Evolutionary conservation across 805 yeast species (phyloP).

Genomic region (Kodamaea hsintzibuensis): DNA sequence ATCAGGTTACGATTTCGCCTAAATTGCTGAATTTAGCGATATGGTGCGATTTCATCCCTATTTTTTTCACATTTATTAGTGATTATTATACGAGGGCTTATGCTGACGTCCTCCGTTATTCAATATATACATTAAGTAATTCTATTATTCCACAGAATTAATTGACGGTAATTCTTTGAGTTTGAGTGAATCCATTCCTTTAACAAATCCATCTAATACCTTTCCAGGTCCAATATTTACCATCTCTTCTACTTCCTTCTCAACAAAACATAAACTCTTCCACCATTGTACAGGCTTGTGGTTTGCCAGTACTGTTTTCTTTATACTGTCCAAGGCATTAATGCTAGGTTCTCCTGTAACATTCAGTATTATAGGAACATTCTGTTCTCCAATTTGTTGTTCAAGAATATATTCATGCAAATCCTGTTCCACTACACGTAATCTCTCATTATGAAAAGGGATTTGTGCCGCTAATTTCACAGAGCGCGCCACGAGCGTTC

Average conservation of each 20-base stretch:
- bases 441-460: constrained; percentile 50
- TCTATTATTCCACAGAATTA: no score
- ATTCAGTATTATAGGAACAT: constrained; percentile 41
- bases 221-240: constrained; percentile 43
- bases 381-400: constrained; percentile 8
- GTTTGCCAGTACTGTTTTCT: constrained; percentile 39
- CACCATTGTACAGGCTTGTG: constrained; percentile 48
- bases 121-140: no score
- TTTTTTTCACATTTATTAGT: no score
- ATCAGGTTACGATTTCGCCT: no score
- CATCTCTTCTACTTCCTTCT: constrained; percentile 18
- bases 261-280: constrained; percentile 27
- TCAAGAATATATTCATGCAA: constrained; percentile 24
- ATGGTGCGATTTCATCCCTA: no score
- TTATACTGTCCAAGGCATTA: constrained; percentile 24
- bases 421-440: constrained; percentile 38
- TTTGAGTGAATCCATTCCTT: neutral
- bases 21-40: no score
- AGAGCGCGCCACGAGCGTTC: constrained; percentile 21
- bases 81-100: no score
- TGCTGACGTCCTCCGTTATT: no score
- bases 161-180: no score
- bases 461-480: constrained; percentile 44
- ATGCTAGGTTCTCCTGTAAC: constrained; percentile 27
- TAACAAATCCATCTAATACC: constrained; percentile 15